Conservation (phyloP, 306 rosid species). For the Trifolium subterraneum region DNA sequence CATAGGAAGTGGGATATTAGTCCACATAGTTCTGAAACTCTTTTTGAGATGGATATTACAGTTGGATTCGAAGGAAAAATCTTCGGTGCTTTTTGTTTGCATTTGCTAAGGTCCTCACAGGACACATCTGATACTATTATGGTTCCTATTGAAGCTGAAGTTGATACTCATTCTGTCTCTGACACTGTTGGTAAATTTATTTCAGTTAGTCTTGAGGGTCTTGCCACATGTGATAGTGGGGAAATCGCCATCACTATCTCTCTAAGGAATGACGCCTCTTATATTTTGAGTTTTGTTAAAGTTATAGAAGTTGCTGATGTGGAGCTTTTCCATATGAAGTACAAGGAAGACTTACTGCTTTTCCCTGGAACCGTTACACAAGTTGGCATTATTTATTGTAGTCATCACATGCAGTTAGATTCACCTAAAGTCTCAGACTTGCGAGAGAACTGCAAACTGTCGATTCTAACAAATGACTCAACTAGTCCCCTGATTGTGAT, state of each 20-base stretch:
- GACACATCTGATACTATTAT: constrained; percentile 68
- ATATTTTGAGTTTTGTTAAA: constrained; percentile 61
- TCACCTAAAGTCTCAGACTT: constrained; percentile 46
- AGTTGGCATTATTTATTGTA: constrained; percentile 74
- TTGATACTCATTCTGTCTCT: constrained; percentile 44
- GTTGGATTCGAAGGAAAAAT: constrained; percentile 68
- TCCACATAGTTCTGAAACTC: constrained; percentile 68
- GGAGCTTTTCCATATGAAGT: constrained; percentile 63
- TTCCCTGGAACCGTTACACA: constrained; percentile 80
- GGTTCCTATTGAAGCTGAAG: constrained; percentile 85
- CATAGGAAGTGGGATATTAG: constrained; percentile 81
- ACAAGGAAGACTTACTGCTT: constrained; percentile 74
- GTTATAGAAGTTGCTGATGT: constrained; percentile 59
- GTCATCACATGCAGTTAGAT: constrained; percentile 48
- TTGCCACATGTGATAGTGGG: constrained; percentile 52
- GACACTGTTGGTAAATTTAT: constrained; percentile 50
- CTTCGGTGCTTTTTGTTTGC: constrained; percentile 80
- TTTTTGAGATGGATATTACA: constrained; percentile 74
- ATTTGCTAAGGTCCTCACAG: constrained; percentile 71
- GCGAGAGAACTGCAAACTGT: constrained; percentile 63
- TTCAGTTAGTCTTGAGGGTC: constrained; percentile 69
- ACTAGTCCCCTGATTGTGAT: constrained; percentile 69
- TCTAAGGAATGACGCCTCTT: constrained; percentile 65
- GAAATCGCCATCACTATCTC: constrained; percentile 60
- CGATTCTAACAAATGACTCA: constrained; percentile 77